Percentiles rank a stretch among this genome's conserved stretches.
Conservation (phyloP, 75 land plant species). For the Sequoia sempervirens region DNA sequence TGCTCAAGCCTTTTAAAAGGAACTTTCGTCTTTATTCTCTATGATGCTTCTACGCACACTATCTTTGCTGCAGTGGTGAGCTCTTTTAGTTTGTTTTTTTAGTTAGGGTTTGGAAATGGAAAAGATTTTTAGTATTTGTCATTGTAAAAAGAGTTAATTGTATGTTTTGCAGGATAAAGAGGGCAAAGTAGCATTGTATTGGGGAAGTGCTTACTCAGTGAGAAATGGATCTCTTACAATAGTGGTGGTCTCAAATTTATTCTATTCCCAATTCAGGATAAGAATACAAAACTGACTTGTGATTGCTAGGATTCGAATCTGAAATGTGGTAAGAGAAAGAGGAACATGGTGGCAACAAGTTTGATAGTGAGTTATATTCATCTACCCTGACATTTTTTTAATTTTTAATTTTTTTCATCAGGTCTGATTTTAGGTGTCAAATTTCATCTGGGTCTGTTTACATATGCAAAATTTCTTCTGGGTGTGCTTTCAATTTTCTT, state of each 20-base stretch:
- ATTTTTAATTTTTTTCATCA: too few species aligned
- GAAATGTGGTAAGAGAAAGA: not conserved
- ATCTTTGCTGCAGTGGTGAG: too few species aligned
- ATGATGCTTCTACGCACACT: too few species aligned
- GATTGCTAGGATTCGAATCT: constrained; percentile 2
- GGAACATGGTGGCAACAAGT: not conserved
- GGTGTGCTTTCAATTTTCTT: not conserved
- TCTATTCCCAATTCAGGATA: not conserved
- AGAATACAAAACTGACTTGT: not conserved
- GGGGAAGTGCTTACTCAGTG: too few species aligned
- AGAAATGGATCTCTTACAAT: not conserved
- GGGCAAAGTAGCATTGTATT: too few species aligned
- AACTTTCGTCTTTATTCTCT: too few species aligned
- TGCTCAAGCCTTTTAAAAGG: too few species aligned
- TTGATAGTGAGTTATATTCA: constrained; percentile 3
- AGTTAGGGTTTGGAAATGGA: too few species aligned
- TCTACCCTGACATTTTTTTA: not conserved
- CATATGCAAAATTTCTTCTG: not conserved
- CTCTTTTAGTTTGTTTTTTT: too few species aligned
- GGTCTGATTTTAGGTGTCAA: not conserved
- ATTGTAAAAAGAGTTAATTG: too few species aligned
- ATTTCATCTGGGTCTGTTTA: not conserved
- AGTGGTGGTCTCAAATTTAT: not conserved
- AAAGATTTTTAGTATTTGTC: too few species aligned
- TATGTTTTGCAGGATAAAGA: too few species aligned